Evolutionary conservation across 495 filamentous ascomycete species (phyloP).

Genomic region (Hyaloscypha variabilis): DNA sequence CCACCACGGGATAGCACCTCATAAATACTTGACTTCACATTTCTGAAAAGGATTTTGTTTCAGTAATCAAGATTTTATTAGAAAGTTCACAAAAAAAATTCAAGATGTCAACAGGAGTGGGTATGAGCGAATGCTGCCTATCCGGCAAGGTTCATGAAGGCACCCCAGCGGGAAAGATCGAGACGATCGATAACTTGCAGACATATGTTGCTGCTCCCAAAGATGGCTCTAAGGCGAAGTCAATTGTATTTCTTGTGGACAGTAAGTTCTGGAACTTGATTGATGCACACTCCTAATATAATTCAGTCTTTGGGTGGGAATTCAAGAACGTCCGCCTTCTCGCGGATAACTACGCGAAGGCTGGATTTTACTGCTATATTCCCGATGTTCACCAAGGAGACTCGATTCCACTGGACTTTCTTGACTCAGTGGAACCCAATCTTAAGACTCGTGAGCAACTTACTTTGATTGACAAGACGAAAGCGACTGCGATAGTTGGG

Average conservation of each 20-base stretch:
- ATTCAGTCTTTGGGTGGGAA: constrained; percentile 40
- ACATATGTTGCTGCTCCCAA: constrained; percentile 37
- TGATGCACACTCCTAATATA: neutral
- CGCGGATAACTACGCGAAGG: constrained; percentile 47
- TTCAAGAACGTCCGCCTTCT: constrained; percentile 45
- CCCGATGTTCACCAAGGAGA: constrained; percentile 47
- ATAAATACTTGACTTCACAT: neutral
- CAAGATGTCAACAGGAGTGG: constrained; percentile 21
- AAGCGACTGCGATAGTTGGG: constrained; percentile 38
- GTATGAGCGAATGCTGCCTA: constrained; percentile 15
- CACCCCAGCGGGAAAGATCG: constrained; percentile 39
- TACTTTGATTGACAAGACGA: constrained; percentile 37
- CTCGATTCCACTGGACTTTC: constrained; percentile 38
- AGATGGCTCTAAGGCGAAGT: constrained; percentile 18
- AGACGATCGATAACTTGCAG: constrained; percentile 42
- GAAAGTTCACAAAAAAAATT: neutral
- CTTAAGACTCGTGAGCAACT: constrained; percentile 19
- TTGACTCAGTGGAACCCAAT: constrained; percentile 40
- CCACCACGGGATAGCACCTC: no score
- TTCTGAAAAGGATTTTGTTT: neutral
- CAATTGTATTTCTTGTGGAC: constrained; percentile 22
- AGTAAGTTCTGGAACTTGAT: neutral
- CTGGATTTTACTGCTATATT: constrained; percentile 43
- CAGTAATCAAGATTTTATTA: neutral
- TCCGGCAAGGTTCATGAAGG: constrained; percentile 42